Base-by-base conservation (phyloP, 768 basidiomycete species). In the Mycena chlorophos region DNA sequence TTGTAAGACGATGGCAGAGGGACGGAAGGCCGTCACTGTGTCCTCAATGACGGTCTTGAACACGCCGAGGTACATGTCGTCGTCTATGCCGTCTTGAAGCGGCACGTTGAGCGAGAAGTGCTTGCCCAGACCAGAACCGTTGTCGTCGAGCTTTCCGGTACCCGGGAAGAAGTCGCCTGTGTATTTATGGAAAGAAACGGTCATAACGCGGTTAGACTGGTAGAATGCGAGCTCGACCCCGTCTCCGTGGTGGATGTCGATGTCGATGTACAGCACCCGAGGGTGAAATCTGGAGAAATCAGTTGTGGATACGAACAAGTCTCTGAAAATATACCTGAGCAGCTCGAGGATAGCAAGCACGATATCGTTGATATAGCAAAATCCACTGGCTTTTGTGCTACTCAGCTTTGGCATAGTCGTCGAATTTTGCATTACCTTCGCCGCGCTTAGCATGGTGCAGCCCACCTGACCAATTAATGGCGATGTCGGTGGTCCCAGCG, bases 111-210 rank as follows among this genome's bases (percentile, higher is more conserved):
- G 78, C 56, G 86, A 89, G 69, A 98, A 99, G 68, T 98, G 88
- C 71, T 96, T 97, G 51, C 96, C 96, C 1, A 85, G 69, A 17
- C 86, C 88, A 19, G 71, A 99, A 99, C 78, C n/a, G n/a, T n/a
- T n/a, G n/a, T n/a, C n/a, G n/a, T n/a, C n/a, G n/a, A n/a, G n/a
- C n/a, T n/a, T n/a, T n/a, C n/a, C n/a, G n/a, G n/a, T n/a, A n/a
- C n/a, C n/a, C n/a, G n/a, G n/a, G n/a, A n/a, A n/a, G n/a, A 99
- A 99, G 66, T 96, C 93, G 53, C 93, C 94, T 1, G 91, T 94
- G 76, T 97, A 99, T 73, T 98, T 98, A 78, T 99, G 96, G 73
- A 99, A 99, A 1, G 96, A 98, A 13, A 97, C 92, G 0, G 96
- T 98, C 83, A 98, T 89, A 60, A 99, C 96, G n/a, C 96, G 87